phyloP scores from a whole-genome alignment of 2,329 filamentous ascomycete genomes.

The Ophioceras dolichostomum region DNA sequence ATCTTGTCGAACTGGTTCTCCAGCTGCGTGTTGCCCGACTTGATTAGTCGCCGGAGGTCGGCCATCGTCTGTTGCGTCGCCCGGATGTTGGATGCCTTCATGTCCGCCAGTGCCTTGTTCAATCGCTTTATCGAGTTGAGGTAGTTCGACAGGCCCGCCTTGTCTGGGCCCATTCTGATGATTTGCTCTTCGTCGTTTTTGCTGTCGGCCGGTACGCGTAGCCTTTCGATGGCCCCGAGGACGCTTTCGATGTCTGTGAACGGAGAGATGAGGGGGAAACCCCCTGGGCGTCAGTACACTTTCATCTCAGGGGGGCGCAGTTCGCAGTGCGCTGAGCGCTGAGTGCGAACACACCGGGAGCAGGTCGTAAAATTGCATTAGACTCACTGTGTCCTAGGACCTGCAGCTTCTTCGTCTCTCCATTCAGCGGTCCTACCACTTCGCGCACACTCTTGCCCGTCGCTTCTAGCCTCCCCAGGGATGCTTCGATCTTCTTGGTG shows the following conservation, averaged over 20 bases:
- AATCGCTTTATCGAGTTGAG: conserved; percentile 82
- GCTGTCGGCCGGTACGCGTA: conserved; percentile 84
- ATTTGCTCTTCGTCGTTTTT: conserved; percentile 87
- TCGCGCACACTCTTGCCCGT: conserved; percentile 86
- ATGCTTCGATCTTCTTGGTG: conserved; percentile 91
- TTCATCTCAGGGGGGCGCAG: too few species aligned
- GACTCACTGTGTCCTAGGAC: conserved; percentile 70
- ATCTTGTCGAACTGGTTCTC: conserved; percentile 74
- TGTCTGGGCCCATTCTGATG: conserved; percentile 76
- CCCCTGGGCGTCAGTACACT: too few species aligned
- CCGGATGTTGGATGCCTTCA: conserved; percentile 81
- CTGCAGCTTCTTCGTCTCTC: conserved; percentile 82
- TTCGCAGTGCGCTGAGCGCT: too few species aligned
- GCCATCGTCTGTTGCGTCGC: conserved; percentile 82
- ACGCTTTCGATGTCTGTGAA: conserved; percentile 69
- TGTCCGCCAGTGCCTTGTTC: conserved; percentile 69
- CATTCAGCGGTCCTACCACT: conserved; percentile 83
- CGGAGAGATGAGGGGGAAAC: too few species aligned
- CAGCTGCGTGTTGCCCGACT: conserved; percentile 68
- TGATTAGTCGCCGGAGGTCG: conserved; percentile 67
- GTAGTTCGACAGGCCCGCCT: conserved; percentile 72
- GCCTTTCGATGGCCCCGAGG: conserved; percentile 72
- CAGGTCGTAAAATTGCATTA: too few species aligned
- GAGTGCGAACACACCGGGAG: too few species aligned
- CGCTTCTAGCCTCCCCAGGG: conserved; percentile 68